Evolutionary conservation across 108 stramenopile genomes (phyloP).

Genomic region (Cylindrotheca fusiformis): DNA sequence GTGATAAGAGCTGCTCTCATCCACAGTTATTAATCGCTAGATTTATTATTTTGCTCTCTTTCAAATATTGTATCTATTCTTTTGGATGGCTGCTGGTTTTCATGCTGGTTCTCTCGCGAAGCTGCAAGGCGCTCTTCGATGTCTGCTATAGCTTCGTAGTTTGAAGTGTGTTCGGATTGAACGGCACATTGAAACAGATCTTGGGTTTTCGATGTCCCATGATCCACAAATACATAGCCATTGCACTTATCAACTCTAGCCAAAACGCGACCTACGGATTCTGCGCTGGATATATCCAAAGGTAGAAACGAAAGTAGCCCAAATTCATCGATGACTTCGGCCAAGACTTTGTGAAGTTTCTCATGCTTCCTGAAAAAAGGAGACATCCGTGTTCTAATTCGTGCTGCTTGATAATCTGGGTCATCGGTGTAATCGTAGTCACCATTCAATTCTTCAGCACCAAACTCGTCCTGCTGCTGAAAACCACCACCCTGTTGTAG

Average conservation of each 20-base stretch:
- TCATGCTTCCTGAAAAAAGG: constrained; percentile 55
- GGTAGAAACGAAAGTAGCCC: constrained; percentile 72
- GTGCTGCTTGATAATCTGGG: constrained; percentile 71
- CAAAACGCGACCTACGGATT: constrained; percentile 75
- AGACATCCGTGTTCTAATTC: constrained; percentile 43
- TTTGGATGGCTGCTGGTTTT: constrained; percentile 2
- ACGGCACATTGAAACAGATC: constrained; percentile 53
- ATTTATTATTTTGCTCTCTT: too few species aligned
- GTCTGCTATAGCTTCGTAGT: constrained; percentile 40
- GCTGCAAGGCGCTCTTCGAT: constrained; percentile 39
- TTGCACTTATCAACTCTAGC: constrained; percentile 81
- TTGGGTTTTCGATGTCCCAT: constrained; percentile 5
- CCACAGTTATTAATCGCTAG: too few species aligned
- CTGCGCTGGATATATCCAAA: constrained; percentile 75
- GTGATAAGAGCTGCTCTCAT: background rate
- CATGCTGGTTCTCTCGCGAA: constrained; percentile 9
- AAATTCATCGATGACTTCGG: constrained; percentile 82
- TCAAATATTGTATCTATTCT: background rate
- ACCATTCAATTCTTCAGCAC: constrained; percentile 12
- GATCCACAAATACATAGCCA: constrained; percentile 66
- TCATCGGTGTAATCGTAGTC: constrained; percentile 56
- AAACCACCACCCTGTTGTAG: constrained; percentile 45
- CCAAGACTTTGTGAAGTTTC: constrained; percentile 63
- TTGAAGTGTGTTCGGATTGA: constrained; percentile 23
- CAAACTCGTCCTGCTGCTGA: constrained; percentile 24